Evolutionary conservation across 2,329 filamentous ascomycete genomes (phyloP).

Genomic region (Xylaria sp.): DNA sequence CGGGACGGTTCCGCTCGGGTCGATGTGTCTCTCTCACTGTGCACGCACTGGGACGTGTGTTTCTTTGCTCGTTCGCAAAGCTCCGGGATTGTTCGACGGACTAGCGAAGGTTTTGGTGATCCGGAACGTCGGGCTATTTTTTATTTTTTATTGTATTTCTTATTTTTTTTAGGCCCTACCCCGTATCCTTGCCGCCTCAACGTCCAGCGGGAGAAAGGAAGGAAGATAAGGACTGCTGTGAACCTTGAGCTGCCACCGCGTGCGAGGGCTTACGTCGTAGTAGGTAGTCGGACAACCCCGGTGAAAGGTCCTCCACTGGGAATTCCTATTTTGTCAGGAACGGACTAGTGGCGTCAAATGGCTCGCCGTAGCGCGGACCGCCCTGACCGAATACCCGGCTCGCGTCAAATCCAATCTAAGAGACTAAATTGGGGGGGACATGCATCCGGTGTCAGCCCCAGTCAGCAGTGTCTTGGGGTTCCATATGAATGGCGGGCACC

Average conservation of each 20-base stretch:
- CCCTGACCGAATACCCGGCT: conserved; percentile 15
- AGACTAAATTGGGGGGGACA: not conserved
- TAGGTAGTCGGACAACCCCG: not conserved
- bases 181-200: not conserved
- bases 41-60: conserved; percentile 16
- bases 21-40: conserved; percentile 20
- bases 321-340: not conserved
- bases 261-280: not conserved
- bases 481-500: too few species aligned
- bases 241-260: not conserved
- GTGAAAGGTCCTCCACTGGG: not conserved
- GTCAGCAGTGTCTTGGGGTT: conserved; percentile 22
- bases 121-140: not conserved
- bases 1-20: conserved; percentile 15
- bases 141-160: too few species aligned
- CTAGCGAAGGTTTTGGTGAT: too few species aligned
- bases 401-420: conserved; percentile 16
- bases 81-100: conserved; percentile 11
- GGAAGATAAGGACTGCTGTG: too few species aligned
- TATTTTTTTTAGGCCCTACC: not conserved
- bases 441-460: conserved; percentile 20
- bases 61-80: conserved; percentile 12
- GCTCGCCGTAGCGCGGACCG: conserved; percentile 25
- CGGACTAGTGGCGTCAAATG: conserved; percentile 21
- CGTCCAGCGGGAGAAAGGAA: not conserved